Conservation (phyloP, 192 early-diverging fungal species). For the Ambispora gerdemannii region DNA sequence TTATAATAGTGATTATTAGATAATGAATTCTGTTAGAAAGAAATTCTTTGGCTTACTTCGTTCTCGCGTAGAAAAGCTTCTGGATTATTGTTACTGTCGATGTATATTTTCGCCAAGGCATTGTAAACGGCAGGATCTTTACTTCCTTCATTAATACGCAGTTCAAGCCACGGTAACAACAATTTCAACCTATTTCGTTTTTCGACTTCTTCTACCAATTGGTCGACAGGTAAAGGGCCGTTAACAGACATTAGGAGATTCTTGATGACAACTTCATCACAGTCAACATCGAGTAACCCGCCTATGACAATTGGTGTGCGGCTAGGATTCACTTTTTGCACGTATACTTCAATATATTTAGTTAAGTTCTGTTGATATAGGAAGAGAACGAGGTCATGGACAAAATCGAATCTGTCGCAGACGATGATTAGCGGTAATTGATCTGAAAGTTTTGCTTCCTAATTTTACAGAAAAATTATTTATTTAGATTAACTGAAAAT, state of each 20-base stretch:
- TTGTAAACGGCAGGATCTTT: conserved; percentile 92
- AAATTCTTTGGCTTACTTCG: conserved; percentile 40
- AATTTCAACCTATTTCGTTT: conserved; percentile 97
- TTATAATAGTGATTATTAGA: neutral
- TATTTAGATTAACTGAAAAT: neutral
- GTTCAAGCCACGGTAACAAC: conserved; percentile 91
- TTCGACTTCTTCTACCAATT: conserved; percentile 87
- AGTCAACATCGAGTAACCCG: conserved; percentile 96
- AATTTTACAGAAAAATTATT: conserved; percentile 1
- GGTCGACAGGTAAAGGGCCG: conserved; percentile 78
- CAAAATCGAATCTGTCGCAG: conserved; percentile 96
- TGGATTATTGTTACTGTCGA: conserved; percentile 98
- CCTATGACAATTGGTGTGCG: conserved; percentile 95
- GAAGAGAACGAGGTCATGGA: conserved; percentile 95
- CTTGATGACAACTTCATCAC: conserved; percentile 92
- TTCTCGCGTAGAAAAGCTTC: conserved; percentile 92
- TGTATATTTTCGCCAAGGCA: conserved; percentile 98
- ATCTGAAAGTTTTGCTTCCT: conserved; percentile 90
- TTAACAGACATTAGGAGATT: conserved; percentile 83
- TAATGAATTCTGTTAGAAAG: neutral
- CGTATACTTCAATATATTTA: conserved; percentile 98
- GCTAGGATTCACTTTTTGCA: conserved; percentile 96
- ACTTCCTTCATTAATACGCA: conserved; percentile 81
- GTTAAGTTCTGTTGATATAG: conserved; percentile 90
- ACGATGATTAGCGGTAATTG: conserved; percentile 98